Base-by-base conservation (phyloP, 2,329 filamentous ascomycete genomes). In the Ophiostoma tasmaniense region DNA sequence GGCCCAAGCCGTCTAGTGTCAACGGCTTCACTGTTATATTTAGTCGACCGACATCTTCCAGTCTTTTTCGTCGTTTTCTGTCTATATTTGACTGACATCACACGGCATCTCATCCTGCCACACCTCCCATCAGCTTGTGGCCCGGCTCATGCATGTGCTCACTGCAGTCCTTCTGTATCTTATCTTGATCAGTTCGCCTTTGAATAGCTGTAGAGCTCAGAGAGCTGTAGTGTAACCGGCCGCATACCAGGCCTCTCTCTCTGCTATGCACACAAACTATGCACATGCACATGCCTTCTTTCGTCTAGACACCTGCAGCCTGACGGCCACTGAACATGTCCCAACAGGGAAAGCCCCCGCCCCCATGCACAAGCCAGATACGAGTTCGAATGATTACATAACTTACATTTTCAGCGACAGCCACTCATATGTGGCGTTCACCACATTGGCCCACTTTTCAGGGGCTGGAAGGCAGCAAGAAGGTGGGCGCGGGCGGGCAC, bases 361-460 rank as follows among this genome's bases (percentile, higher is more conserved):
- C n/a, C 8, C 45, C 52, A 28, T 59, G 52, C n/a, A 28, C 22
- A 42, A 42, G 13, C 10, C 17, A n/a, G 22, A 22, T 52, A 52
- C 52, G 11, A 17, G 17, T 30, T 4, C 25, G 55, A 28, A 2
- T 20, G 55, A 33, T 61, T 61, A 61, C 13, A 61, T 61, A 61
- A 61, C 20, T 55, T 14, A 5, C 3, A 28, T 17, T 6, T 30
- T 62, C 13, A 14, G 8, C 10, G 61, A 30, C 30, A 65, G 64
- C 64, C 64, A 65, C 64, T 65, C 64, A 65, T 13, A 65, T 65
- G 64, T 65, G 64, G 64, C 64, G 64, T 65, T 65, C 35, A 39
- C 2, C 13, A 22, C 11, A 50, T 17, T 8, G 13, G 1, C 33
- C 66, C 66, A 45, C 50, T 67, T 61, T 61, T 61, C 55, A 61